Evolutionary conservation across 352 stramenopile genomes (phyloP), one percentile per base, ranked within the genome.

Genomic region (Thalassiosira delicatula): DNA sequence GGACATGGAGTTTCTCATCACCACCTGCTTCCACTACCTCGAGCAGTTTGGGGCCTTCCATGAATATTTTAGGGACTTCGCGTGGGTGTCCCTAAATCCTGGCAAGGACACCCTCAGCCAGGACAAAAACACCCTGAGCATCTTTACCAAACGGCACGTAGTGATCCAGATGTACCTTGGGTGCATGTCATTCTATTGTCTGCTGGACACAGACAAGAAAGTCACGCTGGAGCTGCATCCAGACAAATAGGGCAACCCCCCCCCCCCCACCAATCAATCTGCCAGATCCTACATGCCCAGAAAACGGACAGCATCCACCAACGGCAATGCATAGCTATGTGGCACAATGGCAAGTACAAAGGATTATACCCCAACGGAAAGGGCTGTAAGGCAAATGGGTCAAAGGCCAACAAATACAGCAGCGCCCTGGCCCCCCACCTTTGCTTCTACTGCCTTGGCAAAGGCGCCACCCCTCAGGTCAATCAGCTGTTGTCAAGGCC

Each of bases 61-160:
- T 3, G 51, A 61, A 3, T 32, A 61, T 17, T 61, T 61, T 61
- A 25, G 51, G 4, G 51, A 61, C 4, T 61, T 61, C 51, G 17
- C 51, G 51, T 32, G 21, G 51, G 51, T 61, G 7, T 7, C 37
- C 37, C 7, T 46, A 14, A 46, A 46, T 46, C 37, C 37, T 46
- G 37, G 37, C 37, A 46, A 14, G 14, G 37, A 46, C 14, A 14
- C 37, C 14, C 37, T 46, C 37, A 14, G 7, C 7, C 37, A 46
- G 37, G 51, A 61, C 12, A 61, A 61, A 25, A 32, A 61, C 21
- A 61, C 51, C 7, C 51, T 61, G 2, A 25, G 51, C 4, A 61
- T 27, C 51, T 5, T 61, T 5, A 25, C 21, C 4, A 25, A 61
- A 17, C 51, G 51, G 8, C 51, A 61, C 21, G 51, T 25, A 25